phyloP scores from a whole-genome alignment of 148 eudicot species.

The Rhododendron molle region DNA sequence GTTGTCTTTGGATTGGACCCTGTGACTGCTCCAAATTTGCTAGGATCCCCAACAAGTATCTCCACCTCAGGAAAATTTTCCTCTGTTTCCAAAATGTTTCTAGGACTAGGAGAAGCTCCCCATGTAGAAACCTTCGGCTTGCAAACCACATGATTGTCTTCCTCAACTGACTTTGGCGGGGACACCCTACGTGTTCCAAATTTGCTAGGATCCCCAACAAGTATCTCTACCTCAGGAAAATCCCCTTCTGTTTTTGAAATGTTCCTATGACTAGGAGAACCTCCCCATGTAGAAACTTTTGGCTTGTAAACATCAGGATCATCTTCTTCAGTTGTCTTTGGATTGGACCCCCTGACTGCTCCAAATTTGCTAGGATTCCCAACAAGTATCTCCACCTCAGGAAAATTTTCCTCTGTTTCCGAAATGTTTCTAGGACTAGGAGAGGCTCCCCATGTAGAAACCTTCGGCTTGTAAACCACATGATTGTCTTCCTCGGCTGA shows the following conservation, averaged over 20 bases:
- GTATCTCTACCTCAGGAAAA: slow-evolving; percentile 77
- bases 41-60: slow-evolving; percentile 75
- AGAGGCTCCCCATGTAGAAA: slow-evolving; percentile 92
- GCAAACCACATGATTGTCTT: slow-evolving; percentile 54
- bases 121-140: slow-evolving; percentile 90
- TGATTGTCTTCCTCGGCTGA: slow-evolving; percentile 35
- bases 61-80: slow-evolving; percentile 83
- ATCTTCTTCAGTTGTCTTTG: slow-evolving; percentile 37
- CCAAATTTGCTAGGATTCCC: slow-evolving; percentile 75
- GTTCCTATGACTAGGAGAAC: slow-evolving; percentile 80
- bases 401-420: slow-evolving; percentile 41
- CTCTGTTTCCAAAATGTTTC: slow-evolving; percentile 8
- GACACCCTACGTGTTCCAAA: slow-evolving; percentile 36
- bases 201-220: slow-evolving; percentile 78
- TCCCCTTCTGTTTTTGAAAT: slow-evolving; percentile 76
- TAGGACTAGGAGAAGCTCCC: slow-evolving; percentile 89
- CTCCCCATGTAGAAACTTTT: slow-evolving; percentile 93
- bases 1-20: slow-evolving; percentile 22
- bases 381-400: slow-evolving; percentile 82
- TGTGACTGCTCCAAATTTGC: slow-evolving; percentile 43
- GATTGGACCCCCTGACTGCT: slow-evolving; percentile 22
- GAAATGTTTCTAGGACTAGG: slow-evolving; percentile 49
- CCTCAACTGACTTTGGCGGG: slow-evolving; percentile 26
- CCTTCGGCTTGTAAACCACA: slow-evolving; percentile 79
- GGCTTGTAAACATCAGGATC: slow-evolving; percentile 68